Base-by-base conservation (phyloP, 2,329 filamentous ascomycete genomes). In the Lasiodiplodia theobromae region DNA sequence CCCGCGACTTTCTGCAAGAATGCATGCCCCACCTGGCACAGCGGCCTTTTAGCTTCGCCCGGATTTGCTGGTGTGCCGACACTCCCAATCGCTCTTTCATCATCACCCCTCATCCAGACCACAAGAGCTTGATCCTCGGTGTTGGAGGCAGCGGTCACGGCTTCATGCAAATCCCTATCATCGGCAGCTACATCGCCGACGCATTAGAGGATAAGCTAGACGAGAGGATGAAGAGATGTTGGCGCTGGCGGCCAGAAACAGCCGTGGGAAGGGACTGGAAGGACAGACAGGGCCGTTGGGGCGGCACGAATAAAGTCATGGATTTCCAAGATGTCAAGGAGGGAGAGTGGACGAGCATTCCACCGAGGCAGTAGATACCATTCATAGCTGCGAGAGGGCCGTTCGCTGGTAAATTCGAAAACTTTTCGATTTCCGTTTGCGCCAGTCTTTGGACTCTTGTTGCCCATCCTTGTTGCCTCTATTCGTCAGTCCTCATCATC, bases 21-120 rank as follows among this genome's bases (percentile, higher is more conserved):
- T 84, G 82, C 1, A 85, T 87, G 82, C 85, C 86, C 0, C 83
- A 87, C 66, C 80, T 87, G 4, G 81, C 82, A 0, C 73, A 82
- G 2, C 81, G 86, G 2, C 79, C 80, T 0, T 83, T 87, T 62
- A 80, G 76, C 23, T 86, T 85, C 69, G 84, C 84, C 8, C 78
- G 85, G 18, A 83, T 88, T 38, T 88, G 86, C 75, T 88, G 86
- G 86, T 86, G 86, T 71, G 82, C 85, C 0, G 86, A 88, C 71
- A 88, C 86, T 0, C 81, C 83, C 0, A 84, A 88, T 73, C 80
- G 85, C 2, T 78, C 83, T 23, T 88, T 87, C 67, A 73, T 88
- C 21, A 86, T 88, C 67, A 82, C 83, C 65, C 75, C 76, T 37
- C 85, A 87, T 73, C 84, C 85, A 0, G 75, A 80, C 12, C 76